phyloP scores from a whole-genome alignment of 108 stramenopile genomes.

The Asterionellopsis glacialis region DNA sequence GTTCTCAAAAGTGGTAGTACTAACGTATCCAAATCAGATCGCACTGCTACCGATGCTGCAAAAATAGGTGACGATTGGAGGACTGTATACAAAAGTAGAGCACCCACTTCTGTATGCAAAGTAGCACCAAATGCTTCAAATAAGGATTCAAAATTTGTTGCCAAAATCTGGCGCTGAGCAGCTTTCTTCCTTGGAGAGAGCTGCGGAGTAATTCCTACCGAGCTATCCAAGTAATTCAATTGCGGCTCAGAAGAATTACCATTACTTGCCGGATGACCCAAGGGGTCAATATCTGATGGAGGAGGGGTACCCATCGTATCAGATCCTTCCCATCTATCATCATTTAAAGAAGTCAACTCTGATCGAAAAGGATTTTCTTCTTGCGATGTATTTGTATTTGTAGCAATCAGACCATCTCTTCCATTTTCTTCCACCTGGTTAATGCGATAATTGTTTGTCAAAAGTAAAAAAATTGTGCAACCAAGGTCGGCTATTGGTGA shows the following conservation, averaged over 20 bases:
- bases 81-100: constrained; percentile 65
- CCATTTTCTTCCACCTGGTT: too few species aligned
- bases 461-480: constrained; percentile 44
- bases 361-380: constrained; percentile 50
- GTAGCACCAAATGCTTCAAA: constrained; percentile 60
- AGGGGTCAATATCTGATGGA: background rate
- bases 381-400: constrained; percentile 4
- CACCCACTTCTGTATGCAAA: constrained; percentile 65
- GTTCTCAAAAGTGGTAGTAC: constrained; percentile 68
- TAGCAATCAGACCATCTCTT: too few species aligned
- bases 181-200: background rate
- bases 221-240: background rate
- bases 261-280: background rate
- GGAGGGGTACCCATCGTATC: background rate
- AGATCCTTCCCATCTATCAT: constrained; percentile 63
- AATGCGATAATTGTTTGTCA: constrained; percentile 57
- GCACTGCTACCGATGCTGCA: constrained; percentile 54
- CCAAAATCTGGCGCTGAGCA: constrained; percentile 11
- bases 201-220: background rate
- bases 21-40: constrained; percentile 68
- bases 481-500: constrained; percentile 66
- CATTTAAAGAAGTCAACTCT: constrained; percentile 45
- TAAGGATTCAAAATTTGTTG: constrained; percentile 70
- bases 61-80: constrained; percentile 66
- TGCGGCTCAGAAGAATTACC: background rate